Evolutionary conservation across 208 protist species (phyloP).

Genomic region (Acanthamoeba pearcei): DNA sequence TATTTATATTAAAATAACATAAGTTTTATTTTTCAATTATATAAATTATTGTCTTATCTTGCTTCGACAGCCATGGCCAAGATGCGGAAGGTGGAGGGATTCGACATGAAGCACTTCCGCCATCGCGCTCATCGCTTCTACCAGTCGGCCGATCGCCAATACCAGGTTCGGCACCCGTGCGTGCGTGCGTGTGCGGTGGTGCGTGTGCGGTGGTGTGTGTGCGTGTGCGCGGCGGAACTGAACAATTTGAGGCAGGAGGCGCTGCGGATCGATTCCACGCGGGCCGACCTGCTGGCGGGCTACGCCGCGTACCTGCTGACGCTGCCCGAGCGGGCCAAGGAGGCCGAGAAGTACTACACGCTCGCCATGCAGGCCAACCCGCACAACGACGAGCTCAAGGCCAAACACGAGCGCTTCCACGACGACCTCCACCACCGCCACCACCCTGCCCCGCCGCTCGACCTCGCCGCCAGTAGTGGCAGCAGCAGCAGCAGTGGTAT

Average conservation of each 20-base stretch:
- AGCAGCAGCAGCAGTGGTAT: no score
- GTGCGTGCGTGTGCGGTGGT: background rate
- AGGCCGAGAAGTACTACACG: constrained; percentile 67
- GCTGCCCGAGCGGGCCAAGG: constrained; percentile 29
- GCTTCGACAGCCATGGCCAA: background rate
- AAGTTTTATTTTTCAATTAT: no score
- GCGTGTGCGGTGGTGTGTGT: no score
- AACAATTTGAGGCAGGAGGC: background rate
- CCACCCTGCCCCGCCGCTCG: background rate
- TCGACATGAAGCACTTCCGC: constrained; percentile 65
- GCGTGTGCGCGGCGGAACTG: background rate
- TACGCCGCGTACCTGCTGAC: constrained; percentile 42
- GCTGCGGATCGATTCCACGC: constrained; percentile 49
- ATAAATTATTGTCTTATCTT: background rate
- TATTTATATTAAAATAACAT: no score
- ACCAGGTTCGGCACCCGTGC: background rate
- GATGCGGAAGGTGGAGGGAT: background rate
- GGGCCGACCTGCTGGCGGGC: constrained; percentile 49
- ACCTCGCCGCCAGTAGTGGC: background rate
- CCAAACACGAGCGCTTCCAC: constrained; percentile 44
- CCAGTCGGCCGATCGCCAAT: constrained; percentile 51
- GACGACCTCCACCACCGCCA: background rate
- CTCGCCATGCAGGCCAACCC: constrained; percentile 69
- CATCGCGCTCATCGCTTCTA: constrained; percentile 63
- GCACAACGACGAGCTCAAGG: constrained; percentile 54